phyloP scores from a whole-genome alignment of 352 stramenopile genomes.

The Phytophthora aleatoria region DNA sequence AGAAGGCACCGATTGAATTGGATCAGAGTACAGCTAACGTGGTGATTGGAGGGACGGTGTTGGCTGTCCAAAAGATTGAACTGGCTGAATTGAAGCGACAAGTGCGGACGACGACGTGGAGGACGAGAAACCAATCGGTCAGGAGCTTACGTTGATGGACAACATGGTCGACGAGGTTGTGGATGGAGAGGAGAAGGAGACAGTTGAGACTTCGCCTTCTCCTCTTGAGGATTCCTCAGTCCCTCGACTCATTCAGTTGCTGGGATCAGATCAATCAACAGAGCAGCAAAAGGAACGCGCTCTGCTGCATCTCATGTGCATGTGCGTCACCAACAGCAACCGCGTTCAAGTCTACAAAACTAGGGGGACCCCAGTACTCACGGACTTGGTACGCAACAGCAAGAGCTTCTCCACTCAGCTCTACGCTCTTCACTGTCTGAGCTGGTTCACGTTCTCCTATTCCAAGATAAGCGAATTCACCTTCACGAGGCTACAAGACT shows the following conservation, averaged over 20 bases:
- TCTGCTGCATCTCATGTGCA: not conserved
- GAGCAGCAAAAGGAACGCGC: conserved; percentile 1
- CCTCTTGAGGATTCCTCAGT: conserved; percentile 3
- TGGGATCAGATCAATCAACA: conserved; percentile 2
- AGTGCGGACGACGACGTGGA: not conserved
- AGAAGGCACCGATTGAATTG: not conserved
- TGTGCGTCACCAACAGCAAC: conserved; percentile 2
- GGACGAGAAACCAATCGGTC: not conserved
- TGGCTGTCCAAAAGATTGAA: not conserved
- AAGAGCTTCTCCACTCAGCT: too few species aligned
- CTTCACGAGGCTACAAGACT: conserved; percentile 11
- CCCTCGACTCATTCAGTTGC: conserved; percentile 8
- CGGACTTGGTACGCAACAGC: too few species aligned
- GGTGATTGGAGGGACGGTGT: not conserved
- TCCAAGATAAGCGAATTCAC: conserved; percentile 11
- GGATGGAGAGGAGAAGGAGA: too few species aligned
- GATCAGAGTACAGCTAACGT: not conserved
- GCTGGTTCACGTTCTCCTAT: too few species aligned
- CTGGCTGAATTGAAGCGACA: not conserved
- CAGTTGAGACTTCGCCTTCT: not conserved
- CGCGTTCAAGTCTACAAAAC: conserved; percentile 4
- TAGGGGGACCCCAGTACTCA: too few species aligned
- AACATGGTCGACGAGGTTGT: not conserved
- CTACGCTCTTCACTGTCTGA: too few species aligned
- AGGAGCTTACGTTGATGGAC: not conserved